These are phyloP conservation scores for Fomitopsis pulvina DNA, from an alignment of 768 basidiomycete species.

Conservation along the genomic window DNA sequence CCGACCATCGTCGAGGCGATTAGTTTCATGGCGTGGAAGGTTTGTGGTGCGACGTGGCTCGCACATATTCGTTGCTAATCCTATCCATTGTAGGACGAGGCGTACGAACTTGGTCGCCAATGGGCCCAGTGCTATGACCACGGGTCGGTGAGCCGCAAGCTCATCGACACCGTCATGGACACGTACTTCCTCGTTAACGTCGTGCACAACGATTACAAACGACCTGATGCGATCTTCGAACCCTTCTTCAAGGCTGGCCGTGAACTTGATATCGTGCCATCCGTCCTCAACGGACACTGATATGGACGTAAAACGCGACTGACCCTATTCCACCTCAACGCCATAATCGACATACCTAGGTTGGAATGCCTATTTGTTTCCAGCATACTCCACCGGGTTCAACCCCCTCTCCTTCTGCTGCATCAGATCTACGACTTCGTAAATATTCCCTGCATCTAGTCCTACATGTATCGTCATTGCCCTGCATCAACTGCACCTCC, in stretches of 20 bases:
- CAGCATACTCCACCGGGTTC: constrained; percentile 58
- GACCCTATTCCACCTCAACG: constrained; percentile 15
- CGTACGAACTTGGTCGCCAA: constrained; percentile 85
- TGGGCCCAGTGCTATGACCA: constrained; percentile 87
- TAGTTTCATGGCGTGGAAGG: constrained; percentile 99
- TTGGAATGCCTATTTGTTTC: constrained; percentile 27
- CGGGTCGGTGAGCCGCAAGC: constrained; percentile 63
- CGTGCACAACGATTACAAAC: constrained; percentile 94
- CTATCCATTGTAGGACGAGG: constrained; percentile 65
- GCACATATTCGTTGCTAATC: not conserved
- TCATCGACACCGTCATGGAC: constrained; percentile 78
- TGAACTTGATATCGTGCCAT: constrained; percentile 37
- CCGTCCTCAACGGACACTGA: constrained; percentile 16
- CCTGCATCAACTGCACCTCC: constrained; percentile 30
- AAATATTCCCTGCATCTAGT: constrained; percentile 9
- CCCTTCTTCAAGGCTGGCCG: constrained; percentile 78
- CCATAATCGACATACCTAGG: constrained; percentile 13
- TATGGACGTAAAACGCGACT: constrained; percentile 11
- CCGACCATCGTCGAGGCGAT: constrained; percentile 96
- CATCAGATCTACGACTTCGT: not conserved
- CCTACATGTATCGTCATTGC: constrained; percentile 14
- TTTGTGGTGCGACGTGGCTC: constrained; percentile 22
- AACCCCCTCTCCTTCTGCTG: constrained; percentile 53
- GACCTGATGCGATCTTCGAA: constrained; percentile 75
- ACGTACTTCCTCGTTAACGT: constrained; percentile 85